phyloP scores from a whole-genome alignment of 2,329 filamentous ascomycete species.

The Malbranchea zuffiana region DNA sequence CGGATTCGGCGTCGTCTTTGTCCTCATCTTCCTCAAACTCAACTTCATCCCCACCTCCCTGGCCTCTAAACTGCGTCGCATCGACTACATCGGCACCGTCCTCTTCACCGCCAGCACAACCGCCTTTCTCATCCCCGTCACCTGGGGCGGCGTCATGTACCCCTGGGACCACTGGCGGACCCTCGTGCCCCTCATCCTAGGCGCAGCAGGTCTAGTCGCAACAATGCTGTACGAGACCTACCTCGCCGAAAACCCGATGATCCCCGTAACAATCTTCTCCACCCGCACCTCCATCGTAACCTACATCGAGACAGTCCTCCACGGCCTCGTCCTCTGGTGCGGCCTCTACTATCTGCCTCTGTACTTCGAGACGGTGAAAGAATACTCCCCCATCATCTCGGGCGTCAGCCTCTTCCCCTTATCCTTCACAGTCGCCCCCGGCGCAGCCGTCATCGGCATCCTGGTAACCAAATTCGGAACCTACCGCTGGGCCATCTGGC shows the following conservation, averaged over 20 bases:
- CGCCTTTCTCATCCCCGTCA: constrained; percentile 51
- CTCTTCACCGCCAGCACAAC: constrained; percentile 51
- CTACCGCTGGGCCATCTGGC: constrained; percentile 52
- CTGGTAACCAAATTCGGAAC: constrained; percentile 44
- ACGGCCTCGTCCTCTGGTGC: constrained; percentile 42
- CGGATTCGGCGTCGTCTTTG: constrained; percentile 38
- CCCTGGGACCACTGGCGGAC: constrained; percentile 52
- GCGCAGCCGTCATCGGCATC: constrained; percentile 41
- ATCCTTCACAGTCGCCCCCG: constrained; percentile 53
- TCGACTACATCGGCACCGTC: constrained; percentile 54
- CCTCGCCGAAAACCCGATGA: constrained; percentile 41
- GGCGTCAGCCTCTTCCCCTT: constrained; percentile 50
- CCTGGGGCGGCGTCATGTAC: constrained; percentile 57
- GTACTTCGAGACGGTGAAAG: constrained; percentile 38
- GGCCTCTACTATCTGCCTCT: constrained; percentile 46
- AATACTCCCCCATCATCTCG: constrained; percentile 43
- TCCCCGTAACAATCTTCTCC: constrained; percentile 36
- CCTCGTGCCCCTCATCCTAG: constrained; percentile 50
- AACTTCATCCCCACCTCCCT: constrained; percentile 40
- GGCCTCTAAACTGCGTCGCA: constrained; percentile 39
- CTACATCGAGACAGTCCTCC: constrained; percentile 45
- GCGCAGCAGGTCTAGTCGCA: constrained; percentile 39
- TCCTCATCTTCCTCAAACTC: constrained; percentile 45
- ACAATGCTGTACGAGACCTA: constrained; percentile 48
- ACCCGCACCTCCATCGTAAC: constrained; percentile 40